A percentile compares a stretch with the other conserved stretches of the same genome.
Evolutionary conservation across 2,329 filamentous ascomycete genomes (phyloP).

Genomic region (Plectosphaerella cucumerina): DNA sequence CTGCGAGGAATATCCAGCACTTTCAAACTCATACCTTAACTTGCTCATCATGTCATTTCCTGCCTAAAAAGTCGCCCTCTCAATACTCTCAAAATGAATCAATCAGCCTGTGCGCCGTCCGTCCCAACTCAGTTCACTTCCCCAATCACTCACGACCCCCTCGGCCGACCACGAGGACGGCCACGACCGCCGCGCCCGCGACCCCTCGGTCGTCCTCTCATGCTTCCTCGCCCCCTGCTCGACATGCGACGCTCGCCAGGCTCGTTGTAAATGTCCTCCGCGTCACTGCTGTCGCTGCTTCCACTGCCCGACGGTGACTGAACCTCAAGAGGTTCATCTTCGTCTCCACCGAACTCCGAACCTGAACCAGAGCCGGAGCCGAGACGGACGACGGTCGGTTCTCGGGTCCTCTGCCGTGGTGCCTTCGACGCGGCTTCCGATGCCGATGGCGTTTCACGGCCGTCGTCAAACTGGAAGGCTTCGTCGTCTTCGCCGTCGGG

Average conservation of each 20-base stretch:
- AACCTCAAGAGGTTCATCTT: conserved; percentile 2
- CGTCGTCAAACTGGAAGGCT: too few species aligned
- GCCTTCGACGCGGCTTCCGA: not conserved
- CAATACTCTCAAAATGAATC: too few species aligned
- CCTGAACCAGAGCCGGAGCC: conserved; percentile 10
- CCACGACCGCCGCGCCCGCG: conserved; percentile 4
- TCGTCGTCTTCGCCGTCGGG: too few species aligned
- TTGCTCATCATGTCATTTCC: too few species aligned
- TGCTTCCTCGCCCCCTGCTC: conserved; percentile 4
- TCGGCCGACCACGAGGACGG: not conserved
- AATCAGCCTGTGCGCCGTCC: too few species aligned
- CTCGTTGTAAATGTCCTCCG: not conserved
- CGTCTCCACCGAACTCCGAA: conserved; percentile 4
- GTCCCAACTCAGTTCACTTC: too few species aligned
- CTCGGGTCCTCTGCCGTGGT: not conserved
- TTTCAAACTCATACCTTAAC: too few species aligned
- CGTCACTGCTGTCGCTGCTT: conserved; percentile 7
- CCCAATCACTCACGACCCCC: not conserved
- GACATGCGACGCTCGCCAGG: not conserved
- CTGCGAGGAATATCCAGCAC: too few species aligned
- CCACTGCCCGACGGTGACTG: conserved; percentile 5
- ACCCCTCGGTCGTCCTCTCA: conserved; percentile 5
- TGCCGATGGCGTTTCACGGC: conserved; percentile 3
- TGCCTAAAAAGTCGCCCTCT: too few species aligned
- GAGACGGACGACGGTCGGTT: conserved; percentile 9